phyloP scores from a whole-genome alignment of 208 protist genomes.

The Herpetomonas samuelpessoai region DNA sequence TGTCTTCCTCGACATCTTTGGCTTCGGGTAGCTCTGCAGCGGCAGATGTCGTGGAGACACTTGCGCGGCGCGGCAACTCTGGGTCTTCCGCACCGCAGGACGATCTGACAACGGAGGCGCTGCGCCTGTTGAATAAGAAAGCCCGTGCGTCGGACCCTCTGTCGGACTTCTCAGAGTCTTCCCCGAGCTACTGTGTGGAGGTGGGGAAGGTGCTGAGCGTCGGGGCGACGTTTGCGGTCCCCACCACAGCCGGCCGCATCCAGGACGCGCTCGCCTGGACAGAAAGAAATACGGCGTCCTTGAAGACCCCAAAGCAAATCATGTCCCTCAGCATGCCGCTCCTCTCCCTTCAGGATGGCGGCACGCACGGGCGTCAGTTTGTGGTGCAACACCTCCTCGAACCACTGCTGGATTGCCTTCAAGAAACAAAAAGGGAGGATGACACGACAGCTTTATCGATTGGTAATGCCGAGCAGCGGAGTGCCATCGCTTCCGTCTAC shows the following conservation, averaged over 20 bases:
- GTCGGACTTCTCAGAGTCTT: constrained; percentile 49
- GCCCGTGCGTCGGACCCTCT: constrained; percentile 42
- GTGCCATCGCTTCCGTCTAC: constrained; percentile 59
- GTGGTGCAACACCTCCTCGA: constrained; percentile 43
- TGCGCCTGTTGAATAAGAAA: constrained; percentile 54
- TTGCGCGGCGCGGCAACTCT: too few species aligned
- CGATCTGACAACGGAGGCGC: constrained; percentile 38
- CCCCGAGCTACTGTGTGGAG: constrained; percentile 49
- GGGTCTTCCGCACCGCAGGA: constrained; percentile 2
- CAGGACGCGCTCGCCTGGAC: constrained; percentile 65
- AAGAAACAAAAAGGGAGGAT: constrained; percentile 10
- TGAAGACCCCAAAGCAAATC: constrained; percentile 59
- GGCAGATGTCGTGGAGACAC: neutral
- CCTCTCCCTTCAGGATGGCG: constrained; percentile 59
- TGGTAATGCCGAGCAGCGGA: constrained; percentile 20
- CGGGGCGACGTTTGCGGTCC: constrained; percentile 59
- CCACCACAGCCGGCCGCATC: constrained; percentile 54
- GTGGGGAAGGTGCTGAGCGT: constrained; percentile 71
- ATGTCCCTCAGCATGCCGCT: constrained; percentile 80
- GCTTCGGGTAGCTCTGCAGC: neutral
- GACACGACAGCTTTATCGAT: neutral
- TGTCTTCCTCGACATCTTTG: neutral
- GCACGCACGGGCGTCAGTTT: constrained; percentile 39
- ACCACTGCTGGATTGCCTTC: constrained; percentile 37
- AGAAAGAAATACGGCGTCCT: constrained; percentile 16